phyloP scores from a whole-genome alignment of 2,329 filamentous ascomycete species.

The Phyllachora maydis region DNA sequence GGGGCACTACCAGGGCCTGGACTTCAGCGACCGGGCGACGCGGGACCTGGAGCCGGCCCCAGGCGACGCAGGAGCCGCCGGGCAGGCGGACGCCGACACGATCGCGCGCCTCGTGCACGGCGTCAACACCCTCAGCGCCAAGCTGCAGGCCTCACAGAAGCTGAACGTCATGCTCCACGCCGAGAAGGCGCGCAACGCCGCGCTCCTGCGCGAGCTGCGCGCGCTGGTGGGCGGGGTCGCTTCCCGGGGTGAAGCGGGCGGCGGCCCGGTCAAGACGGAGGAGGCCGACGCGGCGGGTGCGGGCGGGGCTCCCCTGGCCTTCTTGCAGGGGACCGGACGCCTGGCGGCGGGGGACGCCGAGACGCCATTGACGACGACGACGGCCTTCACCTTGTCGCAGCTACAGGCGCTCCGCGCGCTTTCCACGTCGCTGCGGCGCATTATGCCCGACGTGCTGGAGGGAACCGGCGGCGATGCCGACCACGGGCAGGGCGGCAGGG shows the following conservation, averaged over 20 bases:
- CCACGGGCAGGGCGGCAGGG: slow-evolving; percentile 13
- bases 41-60: no score
- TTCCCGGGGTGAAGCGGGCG: slow-evolving; percentile 12
- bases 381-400: slow-evolving; percentile 64
- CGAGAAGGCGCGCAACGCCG: slow-evolving; percentile 53
- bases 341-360: slow-evolving; percentile 28
- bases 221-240: slow-evolving; percentile 16
- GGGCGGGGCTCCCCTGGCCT: slow-evolving; percentile 22
- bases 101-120: slow-evolving; percentile 38
- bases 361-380: slow-evolving; percentile 45
- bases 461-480: slow-evolving; percentile 4
- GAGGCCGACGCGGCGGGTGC: slow-evolving; percentile 4
- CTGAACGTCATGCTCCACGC: slow-evolving; percentile 48
- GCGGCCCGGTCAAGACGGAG: slow-evolving; percentile 9
- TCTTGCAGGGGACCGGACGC: slow-evolving; percentile 31
- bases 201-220: slow-evolving; percentile 43
- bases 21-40: slow-evolving; percentile 14
- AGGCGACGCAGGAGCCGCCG: slow-evolving; percentile 5
- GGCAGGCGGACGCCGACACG: slow-evolving; percentile 7
- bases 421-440: slow-evolving; percentile 33
- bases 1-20: slow-evolving; percentile 60
- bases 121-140: slow-evolving; percentile 51
- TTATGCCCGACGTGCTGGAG: slow-evolving; percentile 39
- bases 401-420: slow-evolving; percentile 58
- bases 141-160: slow-evolving; percentile 59